A percentile compares a stretch with the other conserved stretches of the same genome.
Evolutionary conservation across 1,139 yeast species (phyloP).

Genomic region (Eremothecium cymbalariae): DNA sequence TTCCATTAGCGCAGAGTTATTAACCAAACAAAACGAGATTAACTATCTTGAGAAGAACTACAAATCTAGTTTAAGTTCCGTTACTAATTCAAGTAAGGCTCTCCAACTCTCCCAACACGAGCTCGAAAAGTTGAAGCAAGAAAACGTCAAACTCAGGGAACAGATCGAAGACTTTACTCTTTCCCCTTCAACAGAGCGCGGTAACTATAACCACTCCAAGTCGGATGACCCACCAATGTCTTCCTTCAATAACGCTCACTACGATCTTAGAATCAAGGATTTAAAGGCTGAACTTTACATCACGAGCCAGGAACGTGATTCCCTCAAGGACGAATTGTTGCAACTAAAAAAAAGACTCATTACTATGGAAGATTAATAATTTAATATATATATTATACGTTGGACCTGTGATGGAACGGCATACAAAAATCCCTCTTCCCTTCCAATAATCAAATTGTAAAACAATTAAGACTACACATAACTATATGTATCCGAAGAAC

Average conservation of each 20-base stretch:
- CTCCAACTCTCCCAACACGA: constrained; percentile 67
- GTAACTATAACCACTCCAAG: constrained; percentile 24
- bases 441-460: too few species aligned
- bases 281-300: constrained; percentile 78
- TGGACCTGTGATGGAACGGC: too few species aligned
- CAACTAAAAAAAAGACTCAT: constrained; percentile 50
- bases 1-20: constrained; percentile 16
- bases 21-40: constrained; percentile 27
- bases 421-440: too few species aligned
- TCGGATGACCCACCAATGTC: constrained; percentile 38
- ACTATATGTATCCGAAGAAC: too few species aligned
- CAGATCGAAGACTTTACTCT: constrained; percentile 9
- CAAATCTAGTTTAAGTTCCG: constrained; percentile 61
- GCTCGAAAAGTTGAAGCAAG: constrained; percentile 49
- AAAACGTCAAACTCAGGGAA: constrained; percentile 43
- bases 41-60: constrained; percentile 48
- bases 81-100: constrained; percentile 69
- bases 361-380: constrained; percentile 7
- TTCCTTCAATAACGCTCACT: constrained; percentile 55
- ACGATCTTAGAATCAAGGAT: constrained; percentile 69
- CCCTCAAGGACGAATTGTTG: constrained; percentile 57
- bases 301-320: constrained; percentile 76
- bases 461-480: too few species aligned
- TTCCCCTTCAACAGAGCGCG: constrained; percentile 33
- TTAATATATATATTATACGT: too few species aligned